Evolutionary conservation across 2,329 filamentous ascomycete species (phyloP).

Genomic region (Tympanopsis confertula): DNA sequence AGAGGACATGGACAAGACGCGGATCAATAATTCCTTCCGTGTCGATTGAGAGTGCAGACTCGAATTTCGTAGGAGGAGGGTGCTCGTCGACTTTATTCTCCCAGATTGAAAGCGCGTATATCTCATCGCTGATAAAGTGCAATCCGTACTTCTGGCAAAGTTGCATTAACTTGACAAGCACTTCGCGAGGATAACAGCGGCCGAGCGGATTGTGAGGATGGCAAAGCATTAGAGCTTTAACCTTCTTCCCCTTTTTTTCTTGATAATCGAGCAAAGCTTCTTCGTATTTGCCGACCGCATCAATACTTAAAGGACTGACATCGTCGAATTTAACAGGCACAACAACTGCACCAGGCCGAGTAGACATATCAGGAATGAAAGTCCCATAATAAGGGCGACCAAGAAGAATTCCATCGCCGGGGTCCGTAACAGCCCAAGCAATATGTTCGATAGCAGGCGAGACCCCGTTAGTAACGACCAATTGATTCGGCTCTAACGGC

Average conservation of each 20-base stretch:
- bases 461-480: slow-evolving; percentile 26
- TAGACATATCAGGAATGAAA: slow-evolving; percentile 30
- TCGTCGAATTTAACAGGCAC: slow-evolving; percentile 29
- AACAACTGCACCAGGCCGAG: slow-evolving; percentile 26
- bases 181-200: slow-evolving; percentile 27
- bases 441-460: slow-evolving; percentile 26
- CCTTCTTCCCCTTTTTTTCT: slow-evolving; percentile 19
- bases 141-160: slow-evolving; percentile 35
- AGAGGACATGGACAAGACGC: slow-evolving; percentile 35
- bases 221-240: slow-evolving; percentile 36
- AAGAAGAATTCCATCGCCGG: slow-evolving; percentile 25
- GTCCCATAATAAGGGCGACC: slow-evolving; percentile 34
- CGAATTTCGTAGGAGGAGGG: slow-evolving; percentile 21
- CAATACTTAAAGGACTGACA: slow-evolving; percentile 26
- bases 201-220: slow-evolving; percentile 40
- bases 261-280: slow-evolving; percentile 23
- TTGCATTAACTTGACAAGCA: slow-evolving; percentile 27
- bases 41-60: slow-evolving; percentile 31
- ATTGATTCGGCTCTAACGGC: slow-evolving; percentile 16
- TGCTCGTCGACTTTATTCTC: slow-evolving; percentile 19
- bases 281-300: slow-evolving; percentile 31
- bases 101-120: slow-evolving; percentile 43
- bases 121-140: slow-evolving; percentile 45
- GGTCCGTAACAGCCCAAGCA: slow-evolving; percentile 24
- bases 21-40: slow-evolving; percentile 30